These are phyloP conservation scores for Scedosporium aurantiacum DNA, from an alignment of 2,329 filamentous ascomycete genomes.

Conservation along the genomic window DNA sequence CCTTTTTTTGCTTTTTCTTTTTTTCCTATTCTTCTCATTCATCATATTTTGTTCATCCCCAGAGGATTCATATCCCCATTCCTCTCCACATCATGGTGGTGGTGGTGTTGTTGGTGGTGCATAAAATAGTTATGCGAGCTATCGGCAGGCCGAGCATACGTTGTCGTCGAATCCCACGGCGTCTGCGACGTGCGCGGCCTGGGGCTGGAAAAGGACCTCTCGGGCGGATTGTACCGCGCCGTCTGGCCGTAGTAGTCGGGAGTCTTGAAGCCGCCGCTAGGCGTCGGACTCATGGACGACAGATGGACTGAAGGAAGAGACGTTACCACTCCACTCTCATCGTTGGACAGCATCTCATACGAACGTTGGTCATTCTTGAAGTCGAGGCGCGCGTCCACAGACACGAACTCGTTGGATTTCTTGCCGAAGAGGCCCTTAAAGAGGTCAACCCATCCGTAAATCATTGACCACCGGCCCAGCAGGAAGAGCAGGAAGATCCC, in stretches of 20 bases:
- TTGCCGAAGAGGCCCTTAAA: conserved; percentile 35
- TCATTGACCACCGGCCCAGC: conserved; percentile 74
- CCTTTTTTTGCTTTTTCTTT: neutral
- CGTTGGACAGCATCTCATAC: conserved; percentile 70
- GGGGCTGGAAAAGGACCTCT: conserved; percentile 45
- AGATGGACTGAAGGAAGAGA: conserved; percentile 26
- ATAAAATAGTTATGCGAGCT: conserved; percentile 12
- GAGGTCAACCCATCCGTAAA: conserved; percentile 69
- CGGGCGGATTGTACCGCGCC: conserved; percentile 42
- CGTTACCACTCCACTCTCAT: conserved; percentile 43
- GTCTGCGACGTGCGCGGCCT: conserved; percentile 28
- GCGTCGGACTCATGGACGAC: conserved; percentile 8
- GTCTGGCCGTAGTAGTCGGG: conserved; percentile 46
- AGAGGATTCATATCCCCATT: conserved; percentile 36
- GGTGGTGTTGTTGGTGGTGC: neutral
- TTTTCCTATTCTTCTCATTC: neutral
- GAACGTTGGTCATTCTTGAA: conserved; percentile 53
- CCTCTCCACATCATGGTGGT: conserved; percentile 16
- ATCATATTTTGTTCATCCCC: conserved; percentile 44
- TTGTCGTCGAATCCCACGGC: neutral
- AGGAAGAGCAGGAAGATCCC: conserved; percentile 78
- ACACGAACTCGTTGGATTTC: conserved; percentile 72
- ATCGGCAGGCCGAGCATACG: conserved; percentile 4
- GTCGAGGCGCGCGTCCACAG: conserved; percentile 61
- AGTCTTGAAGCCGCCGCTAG: conserved; percentile 29